Evolutionary conservation across 2,329 filamentous ascomycete genomes (phyloP).

Genomic region (Periconia sp.): DNA sequence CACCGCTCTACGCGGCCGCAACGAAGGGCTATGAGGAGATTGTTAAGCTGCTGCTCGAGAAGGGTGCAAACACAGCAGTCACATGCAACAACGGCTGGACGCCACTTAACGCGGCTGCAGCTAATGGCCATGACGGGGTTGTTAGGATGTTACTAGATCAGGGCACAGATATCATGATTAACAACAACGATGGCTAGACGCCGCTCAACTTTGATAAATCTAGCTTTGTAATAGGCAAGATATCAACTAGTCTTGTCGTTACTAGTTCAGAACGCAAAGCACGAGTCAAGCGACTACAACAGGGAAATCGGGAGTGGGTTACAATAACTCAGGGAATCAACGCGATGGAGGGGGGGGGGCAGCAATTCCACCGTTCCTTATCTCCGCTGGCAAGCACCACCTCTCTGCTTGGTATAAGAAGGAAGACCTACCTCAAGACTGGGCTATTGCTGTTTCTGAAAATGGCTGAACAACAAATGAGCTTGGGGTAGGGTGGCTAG

Average conservation of each 20-base stretch:
- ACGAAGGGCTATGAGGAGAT: no score
- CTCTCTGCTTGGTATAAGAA: constrained; percentile 6
- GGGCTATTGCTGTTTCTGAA: constrained; percentile 25
- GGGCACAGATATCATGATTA: no score
- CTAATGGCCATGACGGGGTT: no score
- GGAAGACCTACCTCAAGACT: constrained; percentile 19
- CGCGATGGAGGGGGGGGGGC: constrained; percentile 1
- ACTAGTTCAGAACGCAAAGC: constrained; percentile 6
- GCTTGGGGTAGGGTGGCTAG: constrained; percentile 34
- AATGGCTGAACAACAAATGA: constrained; percentile 40
- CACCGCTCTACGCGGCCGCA: no score
- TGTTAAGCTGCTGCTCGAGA: no score
- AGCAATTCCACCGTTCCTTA: not conserved
- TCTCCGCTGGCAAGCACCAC: not conserved
- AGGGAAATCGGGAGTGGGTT: constrained; percentile 10
- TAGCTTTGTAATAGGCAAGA: no score
- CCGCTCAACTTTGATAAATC: no score
- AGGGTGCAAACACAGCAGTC: no score
- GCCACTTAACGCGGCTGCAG: no score
- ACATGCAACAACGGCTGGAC: no score
- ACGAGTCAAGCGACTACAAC: constrained; percentile 4
- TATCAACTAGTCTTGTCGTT: constrained; percentile 1
- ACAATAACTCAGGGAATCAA: constrained; percentile 13
- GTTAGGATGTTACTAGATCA: no score
- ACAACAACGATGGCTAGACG: no score